Conservation (phyloP, 306 rosid genomes). For the Ormosia emarginata region DNA sequence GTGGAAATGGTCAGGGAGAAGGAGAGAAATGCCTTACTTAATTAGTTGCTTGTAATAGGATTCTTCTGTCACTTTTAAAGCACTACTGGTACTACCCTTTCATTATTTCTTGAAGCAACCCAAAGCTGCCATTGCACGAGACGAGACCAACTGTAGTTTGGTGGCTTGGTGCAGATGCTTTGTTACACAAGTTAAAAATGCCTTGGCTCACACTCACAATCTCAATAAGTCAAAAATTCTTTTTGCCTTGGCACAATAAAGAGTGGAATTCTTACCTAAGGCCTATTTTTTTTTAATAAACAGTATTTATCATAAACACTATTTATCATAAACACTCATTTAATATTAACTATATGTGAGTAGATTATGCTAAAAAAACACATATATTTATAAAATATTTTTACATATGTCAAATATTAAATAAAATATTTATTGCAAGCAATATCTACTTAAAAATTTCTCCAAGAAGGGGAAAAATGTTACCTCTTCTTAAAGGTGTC, state of each 20-base stretch:
- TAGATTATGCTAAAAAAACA: too few species aligned
- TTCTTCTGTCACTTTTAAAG: constrained; percentile 37
- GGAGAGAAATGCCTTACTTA: background rate
- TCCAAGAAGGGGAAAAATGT: background rate
- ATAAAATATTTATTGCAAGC: too few species aligned
- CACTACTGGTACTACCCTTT: background rate
- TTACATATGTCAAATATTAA: too few species aligned
- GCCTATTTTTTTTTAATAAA: too few species aligned
- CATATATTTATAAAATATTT: too few species aligned
- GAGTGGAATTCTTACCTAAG: too few species aligned
- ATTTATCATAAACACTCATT: too few species aligned
- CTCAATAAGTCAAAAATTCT: background rate
- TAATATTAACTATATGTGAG: too few species aligned
- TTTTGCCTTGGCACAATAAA: background rate
- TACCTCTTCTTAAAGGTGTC: background rate
- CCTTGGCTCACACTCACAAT: constrained; percentile 23
- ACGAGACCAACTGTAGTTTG: constrained; percentile 38
- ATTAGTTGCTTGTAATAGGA: constrained; percentile 47
- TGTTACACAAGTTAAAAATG: constrained; percentile 1
- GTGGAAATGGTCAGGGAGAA: constrained; percentile 14
- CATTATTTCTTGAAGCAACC: constrained; percentile 54
- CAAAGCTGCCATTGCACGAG: constrained; percentile 63
- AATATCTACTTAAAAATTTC: too few species aligned
- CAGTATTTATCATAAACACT: too few species aligned
- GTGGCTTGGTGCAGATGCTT: constrained; percentile 30